These are phyloP conservation scores for Blastomyces silverae DNA, from an alignment of 2,329 filamentous ascomycete species.

Conservation along the genomic window DNA sequence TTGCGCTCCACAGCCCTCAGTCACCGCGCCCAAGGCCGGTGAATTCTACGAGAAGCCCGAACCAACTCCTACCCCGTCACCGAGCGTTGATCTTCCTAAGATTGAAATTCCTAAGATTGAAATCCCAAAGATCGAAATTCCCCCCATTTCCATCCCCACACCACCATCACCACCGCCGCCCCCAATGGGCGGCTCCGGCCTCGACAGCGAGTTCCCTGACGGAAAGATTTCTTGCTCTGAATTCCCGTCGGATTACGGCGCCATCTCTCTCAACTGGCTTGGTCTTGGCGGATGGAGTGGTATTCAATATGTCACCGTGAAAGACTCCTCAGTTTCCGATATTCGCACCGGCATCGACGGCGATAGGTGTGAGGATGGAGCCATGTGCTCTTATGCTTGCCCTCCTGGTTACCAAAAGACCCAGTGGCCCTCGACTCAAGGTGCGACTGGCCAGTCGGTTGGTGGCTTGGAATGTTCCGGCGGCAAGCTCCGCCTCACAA, in stretches of 20 bases:
- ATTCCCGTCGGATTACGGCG: slow-evolving; percentile 78
- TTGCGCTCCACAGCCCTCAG: slow-evolving; percentile 31
- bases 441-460: slow-evolving; percentile 71
- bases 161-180: slow-evolving; percentile 22
- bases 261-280: slow-evolving; percentile 62
- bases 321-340: slow-evolving; percentile 52
- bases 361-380: slow-evolving; percentile 53
- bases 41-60: slow-evolving; percentile 22
- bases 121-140: slow-evolving; percentile 17
- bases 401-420: slow-evolving; percentile 86
- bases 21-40: slow-evolving; percentile 13
- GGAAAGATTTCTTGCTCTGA: slow-evolving; percentile 61
- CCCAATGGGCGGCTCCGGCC: slow-evolving; percentile 43
- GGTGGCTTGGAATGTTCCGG: slow-evolving; percentile 73
- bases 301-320: slow-evolving; percentile 59
- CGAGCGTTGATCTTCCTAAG: slow-evolving; percentile 16
- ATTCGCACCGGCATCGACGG: slow-evolving; percentile 60
- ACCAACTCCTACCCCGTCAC: slow-evolving; percentile 22
- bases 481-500: slow-evolving; percentile 72
- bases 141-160: slow-evolving; percentile 25
- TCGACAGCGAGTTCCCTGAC: slow-evolving; percentile 66
- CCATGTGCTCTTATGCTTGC: slow-evolving; percentile 90
- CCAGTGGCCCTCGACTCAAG: slow-evolving; percentile 79
- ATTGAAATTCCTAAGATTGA: slow-evolving; percentile 16
- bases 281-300: slow-evolving; percentile 69